Evolutionary conservation across 768 basidiomycete species (phyloP), one percentile per base, ranked within the genome.

Genomic region (Russula emetica): DNA sequence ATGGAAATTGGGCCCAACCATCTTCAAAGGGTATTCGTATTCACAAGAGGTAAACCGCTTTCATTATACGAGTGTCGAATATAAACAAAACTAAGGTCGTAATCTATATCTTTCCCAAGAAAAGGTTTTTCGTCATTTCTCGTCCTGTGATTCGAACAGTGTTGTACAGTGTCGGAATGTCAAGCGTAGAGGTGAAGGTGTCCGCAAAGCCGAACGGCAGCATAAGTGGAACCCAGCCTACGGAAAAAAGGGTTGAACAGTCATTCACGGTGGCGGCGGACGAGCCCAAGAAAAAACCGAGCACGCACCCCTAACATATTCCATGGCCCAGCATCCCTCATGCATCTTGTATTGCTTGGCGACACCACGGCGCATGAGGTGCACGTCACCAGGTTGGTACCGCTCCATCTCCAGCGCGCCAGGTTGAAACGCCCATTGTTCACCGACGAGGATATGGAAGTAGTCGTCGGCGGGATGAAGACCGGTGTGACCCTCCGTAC

Each of bases 151-250:
- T 82, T 34, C 84, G 77, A 9, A 81, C 76, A 0, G 94, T 98
- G 69, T 86, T 79, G 72, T 87, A 94, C 57, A 97, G 75, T 1
- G 94, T 91, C 18, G 83, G 82, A 62, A 92, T 67, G 76, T 99
- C 96, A 22, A 98, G 83, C 2, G 96, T 98, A 18, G 96, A 98
- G 16, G 86, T 83, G 55, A 98, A 69, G 5, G 79, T 80, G 74
- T 99, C 97, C 32, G 88, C 86, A 61, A 94, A 82, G 0, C 97
- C 97, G 70, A 99, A 98, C 0, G 94, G 94, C 65, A 98, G 73
- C 96, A 98, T 98, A 51, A 87, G 77, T 0, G 97, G 96, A 69
- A 99, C 98, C 94, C 96, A 98, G 26, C 96, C 95, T 97, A n/a
- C 32, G 42, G 34, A 20, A 42, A 38, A 55, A 56, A 22, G n/a